Percentiles rank a stretch among this genome's conserved stretches.
Conservation (phyloP, 768 basidiomycete species). For the Coprinopsis cinerea region DNA sequence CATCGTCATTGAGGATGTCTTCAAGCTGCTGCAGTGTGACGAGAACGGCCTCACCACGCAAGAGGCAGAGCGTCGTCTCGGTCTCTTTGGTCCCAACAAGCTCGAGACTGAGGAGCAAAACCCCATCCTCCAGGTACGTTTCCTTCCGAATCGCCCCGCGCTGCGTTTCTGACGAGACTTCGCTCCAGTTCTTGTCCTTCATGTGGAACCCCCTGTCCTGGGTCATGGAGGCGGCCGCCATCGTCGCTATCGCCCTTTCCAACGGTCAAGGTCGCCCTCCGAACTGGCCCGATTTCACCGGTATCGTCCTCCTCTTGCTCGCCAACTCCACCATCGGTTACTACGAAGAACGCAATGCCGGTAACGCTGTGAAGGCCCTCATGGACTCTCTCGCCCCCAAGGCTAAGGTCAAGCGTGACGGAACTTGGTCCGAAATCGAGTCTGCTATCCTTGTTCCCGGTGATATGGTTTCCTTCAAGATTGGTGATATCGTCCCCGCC, state of each 20-base stretch:
- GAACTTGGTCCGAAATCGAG: constrained; percentile 86
- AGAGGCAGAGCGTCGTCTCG: constrained; percentile 82
- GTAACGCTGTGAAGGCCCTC: constrained; percentile 98
- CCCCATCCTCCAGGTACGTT: constrained; percentile 72
- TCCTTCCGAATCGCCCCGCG: not conserved
- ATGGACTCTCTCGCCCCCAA: constrained; percentile 99
- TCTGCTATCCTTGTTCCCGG: constrained; percentile 88
- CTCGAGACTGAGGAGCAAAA: constrained; percentile 89
- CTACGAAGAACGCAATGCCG: constrained; percentile 95
- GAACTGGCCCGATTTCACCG: constrained; percentile 98
- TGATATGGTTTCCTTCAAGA: constrained; percentile 97
- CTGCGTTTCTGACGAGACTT: constrained; percentile 3
- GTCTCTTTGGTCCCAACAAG: constrained; percentile 94
- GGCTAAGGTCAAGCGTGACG: constrained; percentile 86
- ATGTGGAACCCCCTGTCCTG: constrained; percentile 99
- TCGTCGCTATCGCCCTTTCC: constrained; percentile 92
- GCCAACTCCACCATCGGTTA: constrained; percentile 98
- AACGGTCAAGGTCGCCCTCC: constrained; percentile 84
- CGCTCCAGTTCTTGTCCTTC: constrained; percentile 76
- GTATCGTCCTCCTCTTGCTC: constrained; percentile 87
- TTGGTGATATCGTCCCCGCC: constrained; percentile 96
- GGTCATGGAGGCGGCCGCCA: constrained; percentile 98
- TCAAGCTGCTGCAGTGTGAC: constrained; percentile 87
- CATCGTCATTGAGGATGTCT: constrained; percentile 92
- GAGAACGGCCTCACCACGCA: constrained; percentile 71